Conservation (phyloP, 2,329 filamentous ascomycete species). For the Penicillium sp. region DNA sequence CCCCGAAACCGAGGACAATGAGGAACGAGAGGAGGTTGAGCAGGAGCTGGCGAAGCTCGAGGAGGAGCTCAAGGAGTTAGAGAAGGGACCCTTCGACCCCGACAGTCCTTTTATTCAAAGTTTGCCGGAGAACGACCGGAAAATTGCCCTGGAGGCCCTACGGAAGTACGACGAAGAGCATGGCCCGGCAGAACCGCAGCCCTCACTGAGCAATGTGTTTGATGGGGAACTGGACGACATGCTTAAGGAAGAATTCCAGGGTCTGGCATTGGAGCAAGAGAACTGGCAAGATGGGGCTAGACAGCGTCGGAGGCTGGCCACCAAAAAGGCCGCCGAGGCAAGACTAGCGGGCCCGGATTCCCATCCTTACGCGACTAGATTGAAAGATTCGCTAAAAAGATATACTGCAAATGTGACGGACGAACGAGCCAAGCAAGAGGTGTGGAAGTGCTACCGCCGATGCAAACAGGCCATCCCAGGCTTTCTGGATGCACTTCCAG, state of each 20-base stretch:
- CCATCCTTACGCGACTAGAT: slow-evolving; percentile 45
- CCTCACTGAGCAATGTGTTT: slow-evolving; percentile 42
- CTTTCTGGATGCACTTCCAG: slow-evolving; percentile 61
- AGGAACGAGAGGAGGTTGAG: slow-evolving; percentile 43
- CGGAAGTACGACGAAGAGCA: slow-evolving; percentile 46
- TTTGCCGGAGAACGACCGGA: slow-evolving; percentile 47
- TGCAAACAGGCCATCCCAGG: slow-evolving; percentile 52
- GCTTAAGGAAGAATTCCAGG: slow-evolving; percentile 43
- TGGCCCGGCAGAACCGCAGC: slow-evolving; percentile 27
- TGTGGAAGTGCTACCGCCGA: slow-evolving; percentile 57
- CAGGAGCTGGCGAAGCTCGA: slow-evolving; percentile 45
- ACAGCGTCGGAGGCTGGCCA: slow-evolving; percentile 19
- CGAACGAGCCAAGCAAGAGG: slow-evolving; percentile 37
- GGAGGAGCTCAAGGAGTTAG: slow-evolving; percentile 43
- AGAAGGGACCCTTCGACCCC: slow-evolving; percentile 48
- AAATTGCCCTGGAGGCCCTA: slow-evolving; percentile 47
- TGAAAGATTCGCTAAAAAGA: slow-evolving; percentile 44
- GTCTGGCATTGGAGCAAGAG: slow-evolving; percentile 41
- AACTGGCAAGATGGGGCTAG: slow-evolving; percentile 37
- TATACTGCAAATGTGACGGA: slow-evolving; percentile 34
- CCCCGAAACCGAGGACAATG: slow-evolving; percentile 43
- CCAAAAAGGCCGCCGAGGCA: slow-evolving; percentile 36
- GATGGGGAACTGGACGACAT: slow-evolving; percentile 48
- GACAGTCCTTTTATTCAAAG: slow-evolving; percentile 49
- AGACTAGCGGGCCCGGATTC: slow-evolving; percentile 37